Conservation (phyloP, 768 basidiomycete genomes). For the Exidia glandulosa region DNA sequence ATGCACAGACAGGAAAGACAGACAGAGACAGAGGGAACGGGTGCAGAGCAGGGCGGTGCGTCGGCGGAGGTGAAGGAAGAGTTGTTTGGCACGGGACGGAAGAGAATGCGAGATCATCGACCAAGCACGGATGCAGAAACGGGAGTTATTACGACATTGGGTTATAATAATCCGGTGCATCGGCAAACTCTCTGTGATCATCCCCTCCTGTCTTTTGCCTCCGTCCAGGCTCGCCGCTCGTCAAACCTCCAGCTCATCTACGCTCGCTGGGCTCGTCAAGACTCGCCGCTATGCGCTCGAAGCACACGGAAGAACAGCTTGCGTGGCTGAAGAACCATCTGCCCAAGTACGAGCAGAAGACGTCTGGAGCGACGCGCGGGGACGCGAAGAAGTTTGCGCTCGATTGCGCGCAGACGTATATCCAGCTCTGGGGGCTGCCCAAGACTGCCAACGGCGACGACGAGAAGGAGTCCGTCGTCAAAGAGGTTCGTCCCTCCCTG, state of each 20-base stretch:
- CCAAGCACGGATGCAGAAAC: too few relatives aligned
- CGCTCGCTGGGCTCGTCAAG: neutral
- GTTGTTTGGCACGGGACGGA: too few relatives aligned
- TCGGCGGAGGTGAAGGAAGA: too few relatives aligned
- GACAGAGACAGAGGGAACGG: too few relatives aligned
- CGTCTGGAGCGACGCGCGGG: conserved; percentile 48
- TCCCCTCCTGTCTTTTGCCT: too few relatives aligned
- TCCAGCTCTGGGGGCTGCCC: conserved; percentile 46
- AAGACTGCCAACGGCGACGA: conserved; percentile 45
- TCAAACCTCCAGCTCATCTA: neutral
- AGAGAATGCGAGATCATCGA: too few relatives aligned
- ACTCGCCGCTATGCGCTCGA: conserved; percentile 5
- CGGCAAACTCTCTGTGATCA: too few relatives aligned
- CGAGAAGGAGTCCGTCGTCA: conserved; percentile 40
- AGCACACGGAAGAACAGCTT: conserved; percentile 49
- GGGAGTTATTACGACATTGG: too few relatives aligned
- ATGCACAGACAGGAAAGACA: too few relatives aligned
- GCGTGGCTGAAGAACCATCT: conserved; percentile 42
- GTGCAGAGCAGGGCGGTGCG: too few relatives aligned
- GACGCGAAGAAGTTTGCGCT: conserved; percentile 63
- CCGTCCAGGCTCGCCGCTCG: too few relatives aligned
- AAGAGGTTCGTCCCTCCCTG: conserved; percentile 33
- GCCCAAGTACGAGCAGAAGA: conserved; percentile 47
- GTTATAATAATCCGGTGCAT: too few relatives aligned
- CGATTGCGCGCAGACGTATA: conserved; percentile 51